Base-by-base conservation (phyloP, 495 filamentous ascomycete species). In the Articulospora tetracladia region DNA sequence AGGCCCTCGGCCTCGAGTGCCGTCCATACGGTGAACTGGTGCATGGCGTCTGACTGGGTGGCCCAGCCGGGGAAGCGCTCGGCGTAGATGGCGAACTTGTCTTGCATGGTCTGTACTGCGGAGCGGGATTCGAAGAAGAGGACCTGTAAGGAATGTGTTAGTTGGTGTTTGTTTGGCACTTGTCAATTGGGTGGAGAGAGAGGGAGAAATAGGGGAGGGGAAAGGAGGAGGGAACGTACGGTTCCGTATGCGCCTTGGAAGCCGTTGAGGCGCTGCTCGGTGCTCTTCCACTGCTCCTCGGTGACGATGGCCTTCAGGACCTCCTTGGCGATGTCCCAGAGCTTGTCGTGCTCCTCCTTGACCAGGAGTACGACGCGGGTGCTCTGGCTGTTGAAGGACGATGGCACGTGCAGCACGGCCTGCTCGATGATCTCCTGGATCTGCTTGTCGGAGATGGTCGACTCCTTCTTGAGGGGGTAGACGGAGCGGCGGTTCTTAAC, bases 1-100 rank as follows among this genome's bases (percentile, higher is more conserved):
- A 90, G 74, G 32, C 88, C 88, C 73, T 90, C 86, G 59, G 79
- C 75, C 72, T 87, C 83, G 36, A 92, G 76, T 0, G 83, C 80
- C 0, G 80, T 83, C 88, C 87, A 92, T 48, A 85, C 55, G 22
- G 77, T 73, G 73, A 76, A 83, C 73, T 90, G 86, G 69, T 84
- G 76, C 85, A 91, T 91, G 70, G 76, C 88, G 56, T 72, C 75
- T 41, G 77, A 79, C 70, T 91, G 85, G 39, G 74, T 69, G 56
- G 81, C 80, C 83, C 39, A 44, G 67, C 64, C 62, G 61, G 79
- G 83, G 81, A 87, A 87, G 48, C 78, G 77, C 68, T 87, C 81
- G 55, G 81, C 79, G 77, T 84, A 86, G 23, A 75, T 22, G 4
- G 82, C 72, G 68, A 78, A 82, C 54, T 81, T 76, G 27, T 73